Evolutionary conservation across 1,139 yeast species (phyloP).

Genomic region (Scheffersomyces insectosa): DNA sequence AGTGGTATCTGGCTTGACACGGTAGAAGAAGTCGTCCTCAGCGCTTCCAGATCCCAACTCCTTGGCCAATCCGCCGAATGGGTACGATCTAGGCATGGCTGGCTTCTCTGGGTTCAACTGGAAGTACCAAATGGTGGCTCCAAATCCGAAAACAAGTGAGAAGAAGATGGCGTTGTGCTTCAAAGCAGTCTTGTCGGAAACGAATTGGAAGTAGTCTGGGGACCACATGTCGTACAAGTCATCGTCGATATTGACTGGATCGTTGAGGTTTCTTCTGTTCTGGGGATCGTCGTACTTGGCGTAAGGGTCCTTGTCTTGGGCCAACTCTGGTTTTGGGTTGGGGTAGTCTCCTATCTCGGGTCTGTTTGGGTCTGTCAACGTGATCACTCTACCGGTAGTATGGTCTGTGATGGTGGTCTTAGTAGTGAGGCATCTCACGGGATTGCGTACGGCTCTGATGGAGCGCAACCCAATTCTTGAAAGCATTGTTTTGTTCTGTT

Average conservation of each 20-base stretch:
- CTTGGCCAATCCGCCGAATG: constrained; percentile 72
- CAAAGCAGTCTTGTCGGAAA: constrained; percentile 62
- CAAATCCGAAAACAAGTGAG: constrained; percentile 55
- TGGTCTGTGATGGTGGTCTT: constrained; percentile 43
- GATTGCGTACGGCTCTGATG: constrained; percentile 20
- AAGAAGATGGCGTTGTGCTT: constrained; percentile 55
- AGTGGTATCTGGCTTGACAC: constrained; percentile 41
- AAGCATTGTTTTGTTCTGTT: too few species aligned
- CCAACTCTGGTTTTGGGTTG: constrained; percentile 47
- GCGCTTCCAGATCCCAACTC: constrained; percentile 66
- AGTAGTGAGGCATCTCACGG: constrained; percentile 34
- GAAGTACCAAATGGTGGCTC: constrained; percentile 53
- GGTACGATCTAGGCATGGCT: constrained; percentile 75
- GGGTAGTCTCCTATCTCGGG: constrained; percentile 51
- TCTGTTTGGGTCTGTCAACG: constrained; percentile 43
- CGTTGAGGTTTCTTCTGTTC: constrained; percentile 75
- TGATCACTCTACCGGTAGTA: constrained; percentile 40
- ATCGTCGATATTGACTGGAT: constrained; percentile 69
- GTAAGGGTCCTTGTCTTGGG: constrained; percentile 69
- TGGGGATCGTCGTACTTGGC: constrained; percentile 79
- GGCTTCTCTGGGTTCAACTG: constrained; percentile 73
- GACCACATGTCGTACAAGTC: constrained; percentile 86
- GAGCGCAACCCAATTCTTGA: not conserved
- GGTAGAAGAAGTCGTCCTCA: constrained; percentile 46
- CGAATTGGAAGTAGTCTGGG: constrained; percentile 70